phyloP scores from a whole-genome alignment of 2,329 filamentous ascomycete species.

The Penicillium sclerotigenum region DNA sequence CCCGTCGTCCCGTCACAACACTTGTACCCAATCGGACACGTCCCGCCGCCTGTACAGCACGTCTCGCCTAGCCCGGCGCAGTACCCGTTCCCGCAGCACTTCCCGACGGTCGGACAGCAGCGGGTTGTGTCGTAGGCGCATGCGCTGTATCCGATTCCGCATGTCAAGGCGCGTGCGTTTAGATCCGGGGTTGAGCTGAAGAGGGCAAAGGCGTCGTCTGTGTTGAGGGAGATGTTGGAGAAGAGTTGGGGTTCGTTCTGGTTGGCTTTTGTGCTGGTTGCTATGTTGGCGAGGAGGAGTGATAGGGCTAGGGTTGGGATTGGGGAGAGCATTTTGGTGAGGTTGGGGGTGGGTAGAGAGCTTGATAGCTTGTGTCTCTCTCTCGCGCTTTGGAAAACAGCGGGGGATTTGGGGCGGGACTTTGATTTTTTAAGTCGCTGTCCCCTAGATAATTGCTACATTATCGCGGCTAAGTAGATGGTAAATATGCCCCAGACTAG shows the following conservation, averaged over 20 bases:
- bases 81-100: slow-evolving; percentile 18
- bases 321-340: slow-evolving; percentile 1
- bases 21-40: slow-evolving; percentile 17
- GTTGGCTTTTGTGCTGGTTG: neutral
- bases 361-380: neutral
- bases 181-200: slow-evolving; percentile 16
- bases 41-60: slow-evolving; percentile 13
- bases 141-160: slow-evolving; percentile 9
- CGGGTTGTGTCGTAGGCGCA: slow-evolving; percentile 11
- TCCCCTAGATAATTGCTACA: neutral
- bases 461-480: neutral
- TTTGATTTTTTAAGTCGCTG: neutral
- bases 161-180: neutral
- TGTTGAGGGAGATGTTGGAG: slow-evolving; percentile 7
- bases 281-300: neutral
- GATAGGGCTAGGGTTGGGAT: neutral
- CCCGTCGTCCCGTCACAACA: slow-evolving; percentile 12
- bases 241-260: slow-evolving; percentile 10
- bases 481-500: neutral
- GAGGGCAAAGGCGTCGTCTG: neutral
- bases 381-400: neutral
- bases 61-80: slow-evolving; percentile 12
- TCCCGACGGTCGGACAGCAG: slow-evolving; percentile 11
- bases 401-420: neutral
- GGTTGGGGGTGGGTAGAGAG: neutral